Conservation (phyloP, 106 monocot species). For the Dendrobium chrysotoxum region DNA sequence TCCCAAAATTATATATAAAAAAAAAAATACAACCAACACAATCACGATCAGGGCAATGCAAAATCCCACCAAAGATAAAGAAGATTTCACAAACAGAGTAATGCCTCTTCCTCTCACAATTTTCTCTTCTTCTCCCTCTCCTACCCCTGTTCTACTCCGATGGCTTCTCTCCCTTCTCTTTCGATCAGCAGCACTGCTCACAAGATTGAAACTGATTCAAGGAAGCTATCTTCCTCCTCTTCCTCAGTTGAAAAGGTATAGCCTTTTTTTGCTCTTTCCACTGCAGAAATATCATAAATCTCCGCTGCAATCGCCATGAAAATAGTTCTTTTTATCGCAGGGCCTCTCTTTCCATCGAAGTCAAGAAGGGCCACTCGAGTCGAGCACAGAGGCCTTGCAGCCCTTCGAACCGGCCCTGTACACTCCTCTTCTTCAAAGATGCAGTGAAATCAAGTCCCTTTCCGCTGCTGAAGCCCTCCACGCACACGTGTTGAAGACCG, state of each 20-base stretch:
- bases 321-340: background rate
- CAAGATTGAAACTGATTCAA: conserved; percentile 34
- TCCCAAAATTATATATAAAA: no score
- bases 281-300: background rate
- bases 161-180: conserved; percentile 47
- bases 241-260: conserved; percentile 26
- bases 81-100: no score
- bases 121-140: background rate
- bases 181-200: conserved; percentile 16
- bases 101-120: background rate
- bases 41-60: no score
- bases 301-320: background rate
- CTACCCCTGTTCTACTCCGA: conserved; percentile 7
- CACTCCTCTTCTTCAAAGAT: conserved; percentile 60
- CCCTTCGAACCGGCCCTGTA: conserved; percentile 36
- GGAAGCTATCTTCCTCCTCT: conserved; percentile 14
- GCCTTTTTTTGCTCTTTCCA: background rate
- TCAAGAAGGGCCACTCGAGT: background rate
- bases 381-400: background rate
- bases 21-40: no score
- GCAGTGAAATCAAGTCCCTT: conserved; percentile 34
- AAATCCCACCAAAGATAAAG: no score
- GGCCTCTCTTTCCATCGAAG: background rate
- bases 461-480: conserved; percentile 36
- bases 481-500: conserved; percentile 65